These are phyloP conservation scores for Saitozyma sp. DNA, from an alignment of 768 basidiomycete genomes.

Conservation along the genomic window DNA sequence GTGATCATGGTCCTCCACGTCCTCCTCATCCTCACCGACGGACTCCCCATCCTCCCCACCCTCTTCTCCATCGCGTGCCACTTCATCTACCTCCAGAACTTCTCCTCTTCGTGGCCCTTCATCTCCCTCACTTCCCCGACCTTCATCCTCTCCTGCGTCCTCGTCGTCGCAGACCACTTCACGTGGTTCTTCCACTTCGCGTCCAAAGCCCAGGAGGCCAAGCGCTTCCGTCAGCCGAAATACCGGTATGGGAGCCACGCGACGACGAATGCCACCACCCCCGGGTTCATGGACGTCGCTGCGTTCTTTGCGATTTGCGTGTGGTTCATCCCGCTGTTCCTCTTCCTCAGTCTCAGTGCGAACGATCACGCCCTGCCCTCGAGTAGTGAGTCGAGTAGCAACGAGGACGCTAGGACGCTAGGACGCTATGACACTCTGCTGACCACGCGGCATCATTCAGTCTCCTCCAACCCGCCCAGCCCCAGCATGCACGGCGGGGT, in stretches of 20 bases:
- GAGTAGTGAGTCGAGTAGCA: slow-evolving; percentile 29
- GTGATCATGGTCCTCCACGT: slow-evolving; percentile 74
- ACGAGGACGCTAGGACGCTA: not conserved
- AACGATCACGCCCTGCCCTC: slow-evolving; percentile 91
- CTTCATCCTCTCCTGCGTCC: slow-evolving; percentile 79
- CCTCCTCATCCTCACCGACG: slow-evolving; percentile 74
- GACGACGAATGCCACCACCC: not conserved
- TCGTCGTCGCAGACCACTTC: slow-evolving; percentile 89
- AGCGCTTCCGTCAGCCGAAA: slow-evolving; percentile 24
- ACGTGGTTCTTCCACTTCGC: slow-evolving; percentile 97
- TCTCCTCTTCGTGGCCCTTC: slow-evolving; percentile 83
- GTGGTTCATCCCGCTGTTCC: slow-evolving; percentile 72
- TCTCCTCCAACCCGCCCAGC: slow-evolving; percentile 10
- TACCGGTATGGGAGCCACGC: slow-evolving; percentile 33
- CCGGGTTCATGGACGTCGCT: slow-evolving; percentile 56
- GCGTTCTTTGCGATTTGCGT: slow-evolving; percentile 59
- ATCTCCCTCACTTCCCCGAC: slow-evolving; percentile 82
- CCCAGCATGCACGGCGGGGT: not conserved
- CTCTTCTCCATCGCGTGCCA: slow-evolving; percentile 82
- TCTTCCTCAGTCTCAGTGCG: slow-evolving; percentile 93
- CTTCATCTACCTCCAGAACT: slow-evolving; percentile 86
- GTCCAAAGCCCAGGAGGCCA: slow-evolving; percentile 46
- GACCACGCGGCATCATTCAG: slow-evolving; percentile 3
- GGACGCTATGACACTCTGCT: not conserved
- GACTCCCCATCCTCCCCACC: slow-evolving; percentile 72